Evolutionary conservation across 2,329 filamentous ascomycete genomes (phyloP).

Genomic region (Hymenoscyphus repandus): DNA sequence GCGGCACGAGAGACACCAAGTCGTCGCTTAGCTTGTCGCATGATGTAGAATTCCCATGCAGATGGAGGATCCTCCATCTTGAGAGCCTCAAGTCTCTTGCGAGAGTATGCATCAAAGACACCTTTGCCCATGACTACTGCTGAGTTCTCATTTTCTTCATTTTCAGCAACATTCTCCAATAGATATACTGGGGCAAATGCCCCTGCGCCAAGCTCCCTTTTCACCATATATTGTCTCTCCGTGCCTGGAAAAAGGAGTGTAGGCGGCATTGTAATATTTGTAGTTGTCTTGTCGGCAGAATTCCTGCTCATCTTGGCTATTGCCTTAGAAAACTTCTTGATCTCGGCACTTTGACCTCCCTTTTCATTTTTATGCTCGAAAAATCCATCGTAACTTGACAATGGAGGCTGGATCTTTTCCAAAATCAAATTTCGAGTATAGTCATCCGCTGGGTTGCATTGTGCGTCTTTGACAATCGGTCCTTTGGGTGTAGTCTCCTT

Average conservation of each 20-base stretch:
- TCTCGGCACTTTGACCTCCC: slow-evolving; percentile 65
- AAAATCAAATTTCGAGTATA: slow-evolving; percentile 70
- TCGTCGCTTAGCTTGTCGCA: slow-evolving; percentile 73
- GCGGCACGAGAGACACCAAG: slow-evolving; percentile 68
- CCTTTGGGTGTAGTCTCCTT: slow-evolving; percentile 50
- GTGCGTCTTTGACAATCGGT: slow-evolving; percentile 72
- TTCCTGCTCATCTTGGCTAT: slow-evolving; percentile 37
- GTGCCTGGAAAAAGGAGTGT: slow-evolving; percentile 63
- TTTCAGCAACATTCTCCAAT: slow-evolving; percentile 64
- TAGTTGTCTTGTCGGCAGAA: slow-evolving; percentile 50
- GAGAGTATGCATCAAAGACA: slow-evolving; percentile 47
- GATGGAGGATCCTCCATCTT: slow-evolving; percentile 91
- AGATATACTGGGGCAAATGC: slow-evolving; percentile 96
- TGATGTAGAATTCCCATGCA: slow-evolving; percentile 95
- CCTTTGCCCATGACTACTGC: slow-evolving; percentile 56
- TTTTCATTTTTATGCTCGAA: slow-evolving; percentile 62
- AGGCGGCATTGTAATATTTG: slow-evolving; percentile 53
- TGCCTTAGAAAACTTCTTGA: slow-evolving; percentile 74
- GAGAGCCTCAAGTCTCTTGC: slow-evolving; percentile 68
- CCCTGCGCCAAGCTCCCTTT: slow-evolving; percentile 82
- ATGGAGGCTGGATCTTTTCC: slow-evolving; percentile 63
- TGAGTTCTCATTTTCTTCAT: slow-evolving; percentile 41
- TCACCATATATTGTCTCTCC: slow-evolving; percentile 67
- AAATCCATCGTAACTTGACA: slow-evolving; percentile 74
- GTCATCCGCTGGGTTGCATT: slow-evolving; percentile 89